A percentile compares a stretch with the other conserved stretches of the same genome.
These are phyloP conservation scores for Astragalus glycyphyllos DNA, from an alignment of 306 rosid genomes.

Conservation along the genomic window DNA sequence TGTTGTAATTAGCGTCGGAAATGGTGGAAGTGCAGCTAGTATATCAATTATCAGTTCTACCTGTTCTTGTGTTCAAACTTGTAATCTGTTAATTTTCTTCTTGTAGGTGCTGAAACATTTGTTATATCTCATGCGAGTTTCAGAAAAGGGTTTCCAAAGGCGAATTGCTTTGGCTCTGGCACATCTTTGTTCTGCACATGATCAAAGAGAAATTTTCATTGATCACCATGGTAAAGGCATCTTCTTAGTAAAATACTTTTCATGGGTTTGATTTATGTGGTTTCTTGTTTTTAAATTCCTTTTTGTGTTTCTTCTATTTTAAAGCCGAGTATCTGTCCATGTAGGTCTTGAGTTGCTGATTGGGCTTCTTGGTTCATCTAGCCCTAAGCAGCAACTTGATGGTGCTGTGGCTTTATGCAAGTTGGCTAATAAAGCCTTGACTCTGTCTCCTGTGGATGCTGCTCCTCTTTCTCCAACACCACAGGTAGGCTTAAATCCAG, in stretches of 20 bases:
- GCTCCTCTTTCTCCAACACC: conserved; percentile 98
- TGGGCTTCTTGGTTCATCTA: conserved; percentile 78
- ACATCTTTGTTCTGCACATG: conserved; percentile 87
- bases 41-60: conserved; percentile 5
- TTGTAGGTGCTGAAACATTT: conserved; percentile 86
- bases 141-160: conserved; percentile 81
- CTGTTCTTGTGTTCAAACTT: conserved; percentile 29
- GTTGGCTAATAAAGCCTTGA: conserved; percentile 80
- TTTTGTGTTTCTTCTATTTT: conserved; percentile 33
- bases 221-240: conserved; percentile 73
- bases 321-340: conserved; percentile 39
- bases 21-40: conserved; percentile 25
- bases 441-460: conserved; percentile 88
- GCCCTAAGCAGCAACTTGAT: conserved; percentile 86
- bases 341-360: conserved; percentile 93
- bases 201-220: conserved; percentile 78
- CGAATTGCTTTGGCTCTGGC: conserved; percentile 95
- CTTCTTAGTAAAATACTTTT: conserved; percentile 33
- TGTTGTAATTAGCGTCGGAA: conserved; percentile 20
- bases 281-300: conserved; percentile 39
- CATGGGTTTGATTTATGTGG: conserved; percentile 18
- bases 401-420: conserved; percentile 91
- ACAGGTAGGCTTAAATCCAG: conserved; percentile 61
- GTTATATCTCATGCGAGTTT: conserved; percentile 87
- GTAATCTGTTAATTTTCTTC: conserved; percentile 44